phyloP scores from a whole-genome alignment of 1,139 yeast species.

The Spathaspora sp. region DNA sequence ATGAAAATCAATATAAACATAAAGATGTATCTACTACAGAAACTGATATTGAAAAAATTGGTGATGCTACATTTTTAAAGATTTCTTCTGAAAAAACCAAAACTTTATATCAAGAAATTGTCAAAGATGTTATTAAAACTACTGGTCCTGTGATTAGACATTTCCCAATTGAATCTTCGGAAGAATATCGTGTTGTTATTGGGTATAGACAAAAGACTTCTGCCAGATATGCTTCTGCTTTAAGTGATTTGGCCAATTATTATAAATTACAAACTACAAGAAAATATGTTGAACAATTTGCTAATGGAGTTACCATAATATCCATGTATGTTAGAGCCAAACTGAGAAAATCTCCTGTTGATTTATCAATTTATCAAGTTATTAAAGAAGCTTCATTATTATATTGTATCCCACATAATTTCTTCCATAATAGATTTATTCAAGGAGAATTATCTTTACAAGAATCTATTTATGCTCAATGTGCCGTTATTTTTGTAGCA shows the following conservation, averaged over 20 bases:
- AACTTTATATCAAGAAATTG: constrained; percentile 68
- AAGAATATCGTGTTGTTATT: constrained; percentile 78
- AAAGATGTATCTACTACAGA: constrained; percentile 32
- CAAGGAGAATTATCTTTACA: constrained; percentile 83
- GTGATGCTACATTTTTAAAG: constrained; percentile 77
- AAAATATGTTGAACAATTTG: constrained; percentile 91
- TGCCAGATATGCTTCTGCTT: constrained; percentile 84
- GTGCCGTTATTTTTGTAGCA: constrained; percentile 88
- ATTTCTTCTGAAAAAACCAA: constrained; percentile 83
- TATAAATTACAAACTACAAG: constrained; percentile 84
- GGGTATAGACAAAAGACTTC: constrained; percentile 87
- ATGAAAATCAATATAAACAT: constrained; percentile 62
- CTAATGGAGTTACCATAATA: constrained; percentile 83
- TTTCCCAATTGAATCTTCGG: constrained; percentile 77
- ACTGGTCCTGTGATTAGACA: constrained; percentile 94
- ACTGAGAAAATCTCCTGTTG: constrained; percentile 45
- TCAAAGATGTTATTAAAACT: constrained; percentile 66
- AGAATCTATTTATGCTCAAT: constrained; percentile 92
- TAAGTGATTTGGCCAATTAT: constrained; percentile 84
- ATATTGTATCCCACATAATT: constrained; percentile 87
- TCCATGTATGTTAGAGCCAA: constrained; percentile 80
- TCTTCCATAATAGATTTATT: constrained; percentile 74
- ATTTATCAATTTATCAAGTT: constrained; percentile 83
- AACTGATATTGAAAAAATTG: constrained; percentile 61
- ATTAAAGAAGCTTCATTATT: constrained; percentile 92